Evolutionary conservation across 768 basidiomycete genomes (phyloP).

Genomic region (Leucocoprinus birnbaumii): DNA sequence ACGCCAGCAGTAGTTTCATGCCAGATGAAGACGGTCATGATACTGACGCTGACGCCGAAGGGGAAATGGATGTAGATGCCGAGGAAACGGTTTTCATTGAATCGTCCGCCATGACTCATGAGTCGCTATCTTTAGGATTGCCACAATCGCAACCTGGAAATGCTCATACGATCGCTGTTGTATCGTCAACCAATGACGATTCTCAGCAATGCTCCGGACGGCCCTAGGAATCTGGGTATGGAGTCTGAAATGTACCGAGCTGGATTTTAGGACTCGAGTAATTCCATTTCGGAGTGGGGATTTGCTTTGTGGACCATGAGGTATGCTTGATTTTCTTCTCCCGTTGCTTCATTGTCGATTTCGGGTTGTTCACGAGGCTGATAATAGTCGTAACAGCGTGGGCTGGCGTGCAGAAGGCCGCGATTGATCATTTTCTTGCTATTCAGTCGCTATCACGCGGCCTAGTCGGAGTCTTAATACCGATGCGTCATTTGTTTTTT

Average conservation of each 20-base stretch:
- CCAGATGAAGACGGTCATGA: constrained; percentile 17
- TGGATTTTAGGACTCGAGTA: background rate
- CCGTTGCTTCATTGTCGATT: background rate
- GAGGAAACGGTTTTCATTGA: constrained; percentile 15
- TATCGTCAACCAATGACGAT: background rate
- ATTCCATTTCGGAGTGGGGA: background rate
- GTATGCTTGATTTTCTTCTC: background rate
- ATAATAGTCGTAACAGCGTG: background rate
- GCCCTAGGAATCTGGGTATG: background rate
- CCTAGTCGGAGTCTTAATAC: background rate
- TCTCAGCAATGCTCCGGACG: background rate
- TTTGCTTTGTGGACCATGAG: background rate
- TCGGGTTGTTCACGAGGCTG: background rate
- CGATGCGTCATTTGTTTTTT: background rate
- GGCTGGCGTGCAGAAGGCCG: background rate
- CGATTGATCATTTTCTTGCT: background rate
- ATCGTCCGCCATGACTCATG: background rate
- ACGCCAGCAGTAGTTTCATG: background rate
- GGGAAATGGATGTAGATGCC: constrained; percentile 29
- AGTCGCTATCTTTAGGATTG: background rate
- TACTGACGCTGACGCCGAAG: constrained; percentile 29
- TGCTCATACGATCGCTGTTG: background rate
- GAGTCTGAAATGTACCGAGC: too few species aligned
- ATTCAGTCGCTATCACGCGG: background rate
- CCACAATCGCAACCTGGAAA: background rate